These are phyloP conservation scores for Penicillium sp. DNA, from an alignment of 2,329 filamentous ascomycete species.

Conservation along the genomic window DNA sequence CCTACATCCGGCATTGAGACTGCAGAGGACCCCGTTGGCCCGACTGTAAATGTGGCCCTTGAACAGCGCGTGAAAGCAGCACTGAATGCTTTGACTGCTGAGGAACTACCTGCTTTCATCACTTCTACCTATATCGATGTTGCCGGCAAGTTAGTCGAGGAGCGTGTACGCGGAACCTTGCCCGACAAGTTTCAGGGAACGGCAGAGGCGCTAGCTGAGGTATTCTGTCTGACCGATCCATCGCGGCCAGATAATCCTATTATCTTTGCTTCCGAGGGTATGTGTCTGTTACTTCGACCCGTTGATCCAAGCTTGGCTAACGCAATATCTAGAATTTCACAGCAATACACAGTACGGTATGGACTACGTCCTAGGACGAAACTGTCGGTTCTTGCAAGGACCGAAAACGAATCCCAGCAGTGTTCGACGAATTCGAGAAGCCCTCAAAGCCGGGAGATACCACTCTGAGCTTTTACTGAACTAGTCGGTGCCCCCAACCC, in stretches of 20 bases:
- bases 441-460: slow-evolving; percentile 61
- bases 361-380: slow-evolving; percentile 68
- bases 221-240: slow-evolving; percentile 74
- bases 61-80: slow-evolving; percentile 62
- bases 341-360: slow-evolving; percentile 72
- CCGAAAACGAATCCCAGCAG: slow-evolving; percentile 65
- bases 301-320: background rate
- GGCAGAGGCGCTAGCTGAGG: slow-evolving; percentile 70
- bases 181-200: slow-evolving; percentile 62
- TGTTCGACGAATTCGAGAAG: slow-evolving; percentile 61
- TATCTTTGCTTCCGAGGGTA: slow-evolving; percentile 71
- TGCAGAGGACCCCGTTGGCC: slow-evolving; percentile 49
- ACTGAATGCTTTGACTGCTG: slow-evolving; percentile 61
- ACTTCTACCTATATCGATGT: slow-evolving; percentile 66
- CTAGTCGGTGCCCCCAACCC: slow-evolving; percentile 50
- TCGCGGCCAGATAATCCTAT: slow-evolving; percentile 71
- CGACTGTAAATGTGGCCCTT: slow-evolving; percentile 57
- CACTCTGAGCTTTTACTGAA: slow-evolving; percentile 73
- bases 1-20: slow-evolving; percentile 58
- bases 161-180: slow-evolving; percentile 66
- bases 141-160: slow-evolving; percentile 65
- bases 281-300: background rate
- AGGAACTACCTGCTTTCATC: slow-evolving; percentile 70
- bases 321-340: slow-evolving; percentile 59
- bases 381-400: slow-evolving; percentile 75